Evolutionary conservation across 352 stramenopile species (phyloP), one percentile per base, ranked within the genome.

Genomic region (Phytophthora meadii): DNA sequence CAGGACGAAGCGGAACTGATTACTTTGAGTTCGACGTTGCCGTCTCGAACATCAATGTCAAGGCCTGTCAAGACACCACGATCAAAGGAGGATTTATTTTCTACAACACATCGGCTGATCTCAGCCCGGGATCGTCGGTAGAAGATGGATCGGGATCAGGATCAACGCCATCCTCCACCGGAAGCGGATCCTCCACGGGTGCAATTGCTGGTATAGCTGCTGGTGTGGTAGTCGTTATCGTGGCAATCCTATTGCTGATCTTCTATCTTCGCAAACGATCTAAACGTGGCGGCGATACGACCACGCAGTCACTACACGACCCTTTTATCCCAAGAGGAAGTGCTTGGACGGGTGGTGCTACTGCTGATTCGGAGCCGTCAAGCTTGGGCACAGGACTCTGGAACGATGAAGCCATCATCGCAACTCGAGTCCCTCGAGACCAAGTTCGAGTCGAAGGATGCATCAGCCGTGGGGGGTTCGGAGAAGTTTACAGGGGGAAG

Each of bases 401-500:
- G 44, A 62, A 62, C 15, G 44, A 62, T 17, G 32, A 32, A 32
- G 5, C 12, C 11, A 62, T 62, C 36, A 62, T 54, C 10, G 54
- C 44, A 5, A 62, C 54, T 41, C 54, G 44, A 14, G 44, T 62
- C 30, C 54, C 54, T 39, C 54, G 54, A 15, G 54, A 62, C 17
- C 30, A 54, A 54, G 24, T 62, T 5, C n/a, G 9, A 24, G n/a
- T 48, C 8, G 17, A 48, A 41, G 25, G n/a, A 40, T 34, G 53
- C 30, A 62, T 62, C 14, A 57, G 28, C 25, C 39, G 48, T 17
- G 76, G 72, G 9, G 76, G 63, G 3, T 80, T 71, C 39, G 76
- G 76, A 17, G 63, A 81, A 53, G 65, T 82, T n/a, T 76, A 79
- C n/a, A 63, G 59, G 1, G 76, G 73, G 17, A 63, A 25, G n/a